Percentiles rank a stretch among this genome's conserved stretches.
phyloP scores from a whole-genome alignment of 2,329 filamentous ascomycete genomes.

The Microdochium trichocladiopsis region DNA sequence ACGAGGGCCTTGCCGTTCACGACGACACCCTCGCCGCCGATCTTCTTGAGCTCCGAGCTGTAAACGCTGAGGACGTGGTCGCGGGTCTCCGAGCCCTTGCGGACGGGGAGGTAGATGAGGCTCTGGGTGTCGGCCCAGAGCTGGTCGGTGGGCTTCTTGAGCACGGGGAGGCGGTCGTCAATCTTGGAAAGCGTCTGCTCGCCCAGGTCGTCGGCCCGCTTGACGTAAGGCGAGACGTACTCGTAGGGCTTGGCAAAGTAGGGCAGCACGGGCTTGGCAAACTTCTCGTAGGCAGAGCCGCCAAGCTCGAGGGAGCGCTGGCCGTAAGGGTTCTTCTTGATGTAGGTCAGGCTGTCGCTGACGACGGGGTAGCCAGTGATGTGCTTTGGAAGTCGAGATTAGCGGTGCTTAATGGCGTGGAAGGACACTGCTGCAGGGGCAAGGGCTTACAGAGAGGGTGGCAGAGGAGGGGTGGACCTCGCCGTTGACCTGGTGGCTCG shows the following conservation, averaged over 20 bases:
- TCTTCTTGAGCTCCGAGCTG: slow-evolving; percentile 53
- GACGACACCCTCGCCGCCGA: slow-evolving; percentile 56
- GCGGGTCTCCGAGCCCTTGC: slow-evolving; percentile 53
- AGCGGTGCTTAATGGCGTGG: neutral
- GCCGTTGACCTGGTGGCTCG: slow-evolving; percentile 19
- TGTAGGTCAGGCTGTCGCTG: slow-evolving; percentile 67
- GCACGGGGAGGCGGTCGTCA: slow-evolving; percentile 62
- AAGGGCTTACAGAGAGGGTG: slow-evolving; percentile 20
- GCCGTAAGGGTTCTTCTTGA: slow-evolving; percentile 77
- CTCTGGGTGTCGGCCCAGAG: slow-evolving; percentile 58
- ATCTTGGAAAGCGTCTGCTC: slow-evolving; percentile 64
- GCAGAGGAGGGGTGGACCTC: slow-evolving; percentile 22
- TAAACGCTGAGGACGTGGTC: slow-evolving; percentile 55
- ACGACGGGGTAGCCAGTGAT: slow-evolving; percentile 79
- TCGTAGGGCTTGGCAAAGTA: slow-evolving; percentile 73
- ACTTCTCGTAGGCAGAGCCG: slow-evolving; percentile 65
- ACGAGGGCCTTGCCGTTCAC: slow-evolving; percentile 64
- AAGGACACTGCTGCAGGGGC: neutral
- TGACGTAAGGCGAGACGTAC: slow-evolving; percentile 78
- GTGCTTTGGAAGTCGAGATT: slow-evolving; percentile 47
- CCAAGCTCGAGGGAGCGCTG: slow-evolving; percentile 74
- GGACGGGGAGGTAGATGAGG: slow-evolving; percentile 55
- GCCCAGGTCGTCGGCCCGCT: slow-evolving; percentile 71
- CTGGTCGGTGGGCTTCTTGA: slow-evolving; percentile 70
- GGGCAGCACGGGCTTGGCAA: slow-evolving; percentile 72